Evolutionary conservation across 2,329 filamentous ascomycete genomes (phyloP), one percentile per base, ranked within the genome.

Genomic region (Exophiala oligosperma): DNA sequence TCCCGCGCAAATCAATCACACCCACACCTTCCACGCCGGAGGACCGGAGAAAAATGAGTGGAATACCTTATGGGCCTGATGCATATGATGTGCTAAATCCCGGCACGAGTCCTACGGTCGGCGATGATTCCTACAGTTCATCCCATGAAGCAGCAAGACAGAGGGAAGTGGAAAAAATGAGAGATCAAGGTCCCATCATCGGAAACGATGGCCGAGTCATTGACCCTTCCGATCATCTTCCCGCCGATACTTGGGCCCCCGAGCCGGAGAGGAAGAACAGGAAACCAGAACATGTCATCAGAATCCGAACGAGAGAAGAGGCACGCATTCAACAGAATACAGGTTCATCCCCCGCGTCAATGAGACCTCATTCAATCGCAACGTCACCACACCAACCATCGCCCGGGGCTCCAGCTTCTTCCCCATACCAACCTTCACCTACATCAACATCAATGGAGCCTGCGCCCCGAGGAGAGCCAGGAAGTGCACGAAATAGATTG

Each of bases 211-310:
- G 85, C 14, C 79, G 84, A 35, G 80, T 85, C 56, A 85, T 88
- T 64, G 85, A 88, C 70, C 85, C 85, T 3, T 85, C 84, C 0
- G 85, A 88, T 68, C 84, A 87, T 67, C 75, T 88, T 1, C 85
- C 85, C 0, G 77, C 85, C 2, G 81, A 86, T 61, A 84, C 83
- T 1, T 88, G 85, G 85, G 85, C 85, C 0, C 85, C 85, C 0
- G 85, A 88, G 66, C 85, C 85, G 1, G 83, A 86, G 62, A 78
- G 79, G 40, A 87, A 86, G 64, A 74, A 69, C 49, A 73, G 72
- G 51, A 74, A 81, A 70, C 74, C 77, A 23, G 77, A 79, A 48
- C 74, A 79, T 26, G 75, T 79, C 14, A 72, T 80, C 48, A 75
- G 76, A 9, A 79, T 79, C 62, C 76, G 76, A 28, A 61, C 70